Evolutionary conservation across 208 protist species (phyloP).

Genomic region (Tritrichomonas foetus): DNA sequence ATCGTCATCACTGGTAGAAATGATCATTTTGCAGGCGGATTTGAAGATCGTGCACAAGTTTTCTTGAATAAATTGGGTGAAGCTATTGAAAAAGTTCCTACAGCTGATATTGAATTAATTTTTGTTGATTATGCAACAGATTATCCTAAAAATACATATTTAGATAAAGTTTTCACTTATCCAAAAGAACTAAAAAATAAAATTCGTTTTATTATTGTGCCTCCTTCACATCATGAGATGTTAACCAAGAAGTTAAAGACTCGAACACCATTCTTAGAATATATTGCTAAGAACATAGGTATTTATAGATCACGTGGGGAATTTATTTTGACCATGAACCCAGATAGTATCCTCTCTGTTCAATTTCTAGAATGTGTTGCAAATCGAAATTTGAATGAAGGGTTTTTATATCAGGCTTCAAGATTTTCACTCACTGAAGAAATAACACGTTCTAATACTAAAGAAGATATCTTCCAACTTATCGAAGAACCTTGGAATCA

Average conservation of each 20-base stretch:
- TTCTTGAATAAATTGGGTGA: neutral
- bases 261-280: neutral
- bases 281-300: slow-evolving; percentile 27
- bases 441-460: no score
- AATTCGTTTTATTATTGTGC: neutral
- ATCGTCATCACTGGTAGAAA: neutral
- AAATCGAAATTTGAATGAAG: no score
- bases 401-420: no score
- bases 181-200: neutral
- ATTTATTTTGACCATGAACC: neutral
- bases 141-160: neutral
- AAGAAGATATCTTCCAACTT: no score
- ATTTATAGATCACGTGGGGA: neutral
- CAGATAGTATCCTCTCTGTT: neutral
- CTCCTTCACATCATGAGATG: neutral
- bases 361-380: neutral
- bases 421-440: no score
- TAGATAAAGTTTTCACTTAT: neutral
- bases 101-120: neutral
- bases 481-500: no score
- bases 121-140: slow-evolving; percentile 30
- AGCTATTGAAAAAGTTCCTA: neutral
- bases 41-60: neutral
- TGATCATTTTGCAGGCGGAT: neutral
- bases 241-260: neutral